These are phyloP conservation scores for Casaregolazyma lundiana DNA, from an alignment of 1,139 yeast species.

Conservation along the genomic window DNA sequence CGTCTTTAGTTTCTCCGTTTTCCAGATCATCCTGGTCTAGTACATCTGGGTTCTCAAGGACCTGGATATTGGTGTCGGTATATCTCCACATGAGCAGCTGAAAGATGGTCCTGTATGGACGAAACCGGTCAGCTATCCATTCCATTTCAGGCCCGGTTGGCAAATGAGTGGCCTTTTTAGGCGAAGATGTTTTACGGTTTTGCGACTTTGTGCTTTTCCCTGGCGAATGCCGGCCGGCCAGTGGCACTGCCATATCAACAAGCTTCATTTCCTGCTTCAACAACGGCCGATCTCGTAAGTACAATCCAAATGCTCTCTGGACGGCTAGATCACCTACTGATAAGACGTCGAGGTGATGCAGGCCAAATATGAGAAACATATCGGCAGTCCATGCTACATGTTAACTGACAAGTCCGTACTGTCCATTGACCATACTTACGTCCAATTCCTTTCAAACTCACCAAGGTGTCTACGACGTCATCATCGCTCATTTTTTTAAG, in stretches of 20 bases:
- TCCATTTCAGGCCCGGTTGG: slow-evolving; percentile 35
- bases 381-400: slow-evolving; percentile 69
- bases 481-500: slow-evolving; percentile 36
- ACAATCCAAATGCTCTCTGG: slow-evolving; percentile 71
- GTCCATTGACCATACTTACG: slow-evolving; percentile 24
- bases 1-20: slow-evolving; percentile 5
- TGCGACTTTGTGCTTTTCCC: slow-evolving; percentile 31
- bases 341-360: slow-evolving; percentile 63
- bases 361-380: slow-evolving; percentile 74
- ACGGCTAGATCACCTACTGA: slow-evolving; percentile 80
- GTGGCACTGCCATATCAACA: slow-evolving; percentile 27
- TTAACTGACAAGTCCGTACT: background rate
- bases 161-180: slow-evolving; percentile 37
- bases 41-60: slow-evolving; percentile 13
- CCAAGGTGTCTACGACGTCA: slow-evolving; percentile 54
- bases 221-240: slow-evolving; percentile 22
- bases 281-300: slow-evolving; percentile 54
- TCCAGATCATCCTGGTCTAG: background rate
- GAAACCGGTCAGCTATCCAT: slow-evolving; percentile 51
- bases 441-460: slow-evolving; percentile 73
- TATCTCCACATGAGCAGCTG: slow-evolving; percentile 76
- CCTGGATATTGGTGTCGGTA: slow-evolving; percentile 49
- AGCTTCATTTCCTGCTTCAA: slow-evolving; percentile 41
- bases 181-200: slow-evolving; percentile 24
- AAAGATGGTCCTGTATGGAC: slow-evolving; percentile 64